phyloP scores from a whole-genome alignment of 2,329 filamentous ascomycete genomes.

The Colletotrichum sp. region DNA sequence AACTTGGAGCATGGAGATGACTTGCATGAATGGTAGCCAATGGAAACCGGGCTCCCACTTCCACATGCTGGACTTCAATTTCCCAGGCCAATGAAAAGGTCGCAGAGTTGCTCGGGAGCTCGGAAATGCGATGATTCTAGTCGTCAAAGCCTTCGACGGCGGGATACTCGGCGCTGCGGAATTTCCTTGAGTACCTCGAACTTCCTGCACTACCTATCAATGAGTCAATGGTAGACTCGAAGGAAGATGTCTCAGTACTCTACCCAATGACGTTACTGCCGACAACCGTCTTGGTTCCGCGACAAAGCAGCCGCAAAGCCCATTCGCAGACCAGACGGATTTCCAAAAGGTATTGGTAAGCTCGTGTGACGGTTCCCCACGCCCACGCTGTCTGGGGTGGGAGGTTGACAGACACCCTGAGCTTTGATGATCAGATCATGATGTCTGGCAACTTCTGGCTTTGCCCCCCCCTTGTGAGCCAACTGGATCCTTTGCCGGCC shows the following conservation, averaged over 20 bases:
- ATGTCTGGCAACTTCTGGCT: background rate
- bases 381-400: background rate
- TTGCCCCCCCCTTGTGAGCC: background rate
- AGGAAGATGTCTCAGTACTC: background rate
- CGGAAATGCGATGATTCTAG: background rate
- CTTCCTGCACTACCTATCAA: background rate
- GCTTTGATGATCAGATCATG: background rate
- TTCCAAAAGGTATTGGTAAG: background rate
- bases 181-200: background rate
- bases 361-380: background rate
- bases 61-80: background rate
- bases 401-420: background rate
- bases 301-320: background rate
- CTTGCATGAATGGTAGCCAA: slow-evolving; percentile 2
- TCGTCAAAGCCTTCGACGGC: background rate
- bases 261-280: background rate
- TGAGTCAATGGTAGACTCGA: background rate
- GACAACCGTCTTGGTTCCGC: background rate
- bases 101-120: background rate
- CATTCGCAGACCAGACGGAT: background rate
- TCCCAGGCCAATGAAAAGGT: background rate
- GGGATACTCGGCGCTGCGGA: background rate
- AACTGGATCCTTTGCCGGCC: background rate
- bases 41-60: background rate
- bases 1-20: background rate